phyloP scores from a whole-genome alignment of 163 green algal species.

The Prototheca wickerhamii region DNA sequence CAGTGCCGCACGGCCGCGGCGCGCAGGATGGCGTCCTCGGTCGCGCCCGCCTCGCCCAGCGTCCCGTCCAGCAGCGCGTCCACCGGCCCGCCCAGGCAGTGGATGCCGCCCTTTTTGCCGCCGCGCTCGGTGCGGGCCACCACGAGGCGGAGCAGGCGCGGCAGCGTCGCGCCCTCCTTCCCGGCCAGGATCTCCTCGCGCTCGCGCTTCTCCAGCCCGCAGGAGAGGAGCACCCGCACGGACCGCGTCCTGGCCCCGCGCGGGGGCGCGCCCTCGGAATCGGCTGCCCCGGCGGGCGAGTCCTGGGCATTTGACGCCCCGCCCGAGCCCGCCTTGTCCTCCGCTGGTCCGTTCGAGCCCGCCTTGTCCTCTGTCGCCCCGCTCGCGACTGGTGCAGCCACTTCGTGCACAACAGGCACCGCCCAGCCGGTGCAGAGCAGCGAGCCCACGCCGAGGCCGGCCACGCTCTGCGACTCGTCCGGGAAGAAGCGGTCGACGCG shows the following conservation, averaged over 20 bases:
- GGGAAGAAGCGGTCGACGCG: background rate
- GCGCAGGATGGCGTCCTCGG: conserved; percentile 37
- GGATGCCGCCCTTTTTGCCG: conserved; percentile 38
- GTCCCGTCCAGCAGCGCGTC: conserved; percentile 48
- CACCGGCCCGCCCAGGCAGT: conserved; percentile 40
- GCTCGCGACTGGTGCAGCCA: too few species aligned
- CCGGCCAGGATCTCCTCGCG: background rate
- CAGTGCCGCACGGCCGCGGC: conserved; percentile 41
- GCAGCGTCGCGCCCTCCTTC: conserved; percentile 26
- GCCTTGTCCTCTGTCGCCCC: too few species aligned
- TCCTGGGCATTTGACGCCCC: too few species aligned
- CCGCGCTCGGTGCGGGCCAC: conserved; percentile 36
- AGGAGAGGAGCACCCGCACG: background rate
- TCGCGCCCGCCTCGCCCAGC: too few species aligned
- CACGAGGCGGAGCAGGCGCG: conserved; percentile 52
- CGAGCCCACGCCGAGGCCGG: background rate
- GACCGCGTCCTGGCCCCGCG: too few species aligned
- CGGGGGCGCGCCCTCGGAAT: too few species aligned
- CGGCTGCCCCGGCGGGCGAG: too few species aligned
- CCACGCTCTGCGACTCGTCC: background rate
- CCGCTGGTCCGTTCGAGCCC: too few species aligned
- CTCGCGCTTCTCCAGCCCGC: background rate
- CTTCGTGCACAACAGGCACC: background rate
- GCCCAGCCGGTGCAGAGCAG: background rate
- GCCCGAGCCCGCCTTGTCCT: too few species aligned